Conservation (phyloP, 768 basidiomycete species). For the Trametes coccinea region DNA sequence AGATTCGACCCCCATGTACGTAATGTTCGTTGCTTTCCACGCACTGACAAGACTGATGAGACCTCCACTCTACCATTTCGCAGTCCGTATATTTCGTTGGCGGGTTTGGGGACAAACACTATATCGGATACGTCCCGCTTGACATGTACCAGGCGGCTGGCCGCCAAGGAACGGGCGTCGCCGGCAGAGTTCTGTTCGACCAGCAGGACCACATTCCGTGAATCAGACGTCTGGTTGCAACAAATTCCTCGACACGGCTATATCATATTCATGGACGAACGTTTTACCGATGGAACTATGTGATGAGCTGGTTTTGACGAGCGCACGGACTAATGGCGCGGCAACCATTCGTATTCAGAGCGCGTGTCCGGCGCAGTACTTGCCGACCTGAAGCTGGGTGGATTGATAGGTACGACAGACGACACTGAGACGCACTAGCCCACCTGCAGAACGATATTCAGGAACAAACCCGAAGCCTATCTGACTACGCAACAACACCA, state of each 20-base stretch:
- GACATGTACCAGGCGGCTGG: constrained; percentile 42
- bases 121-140: constrained; percentile 52
- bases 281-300: neutral
- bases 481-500: neutral
- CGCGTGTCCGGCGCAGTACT: neutral
- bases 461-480: constrained; percentile 7
- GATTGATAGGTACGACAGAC: neutral
- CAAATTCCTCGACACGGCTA: neutral
- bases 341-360: too few relatives aligned
- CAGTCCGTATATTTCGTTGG: constrained; percentile 56
- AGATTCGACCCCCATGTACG: constrained; percentile 54
- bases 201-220: constrained; percentile 5
- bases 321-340: too few relatives aligned
- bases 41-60: neutral
- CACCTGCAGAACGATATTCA: constrained; percentile 2
- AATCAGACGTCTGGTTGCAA: neutral
- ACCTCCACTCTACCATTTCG: neutral
- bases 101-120: constrained; percentile 53
- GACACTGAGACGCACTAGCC: neutral
- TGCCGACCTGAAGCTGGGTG: neutral
- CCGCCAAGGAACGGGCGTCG: constrained; percentile 11
- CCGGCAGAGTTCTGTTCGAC: constrained; percentile 22
- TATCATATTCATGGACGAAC: neutral
- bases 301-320: neutral
- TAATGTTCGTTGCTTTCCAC: neutral